phyloP scores from a whole-genome alignment of 805 yeast species.

The Ogataea salicorniae region DNA sequence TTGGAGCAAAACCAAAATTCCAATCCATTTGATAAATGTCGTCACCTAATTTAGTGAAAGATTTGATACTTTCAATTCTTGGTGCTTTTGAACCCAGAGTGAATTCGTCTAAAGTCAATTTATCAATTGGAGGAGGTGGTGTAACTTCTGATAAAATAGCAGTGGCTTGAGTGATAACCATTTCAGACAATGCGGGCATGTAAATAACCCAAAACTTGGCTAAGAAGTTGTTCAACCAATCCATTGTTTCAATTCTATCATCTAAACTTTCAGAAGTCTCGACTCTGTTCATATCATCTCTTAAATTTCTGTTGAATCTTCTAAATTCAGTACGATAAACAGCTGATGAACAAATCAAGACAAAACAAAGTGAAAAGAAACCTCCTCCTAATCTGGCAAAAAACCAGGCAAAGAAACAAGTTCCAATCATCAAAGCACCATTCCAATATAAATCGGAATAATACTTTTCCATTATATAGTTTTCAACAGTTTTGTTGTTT shows the following conservation, averaged over 20 bases:
- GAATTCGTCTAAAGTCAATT: conserved; percentile 66
- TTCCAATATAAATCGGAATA: conserved; percentile 72
- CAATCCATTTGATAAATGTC: conserved; percentile 78
- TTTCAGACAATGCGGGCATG: conserved; percentile 79
- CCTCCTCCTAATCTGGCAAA: conserved; percentile 62
- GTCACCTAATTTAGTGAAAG: conserved; percentile 64
- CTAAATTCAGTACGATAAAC: conserved; percentile 70
- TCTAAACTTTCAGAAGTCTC: conserved; percentile 61
- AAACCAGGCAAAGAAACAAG: conserved; percentile 68
- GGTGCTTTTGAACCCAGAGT: conserved; percentile 82
- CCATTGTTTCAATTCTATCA: conserved; percentile 64
- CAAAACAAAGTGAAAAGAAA: conserved; percentile 54
- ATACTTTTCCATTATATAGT: conserved; percentile 62
- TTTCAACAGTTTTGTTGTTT: conserved; percentile 37
- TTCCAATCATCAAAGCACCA: conserved; percentile 56
- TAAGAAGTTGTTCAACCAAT: conserved; percentile 74
- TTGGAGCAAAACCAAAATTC: conserved; percentile 77
- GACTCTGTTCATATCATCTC: conserved; percentile 71
- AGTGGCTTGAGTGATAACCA: conserved; percentile 67
- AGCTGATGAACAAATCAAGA: conserved; percentile 56
- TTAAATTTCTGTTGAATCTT: conserved; percentile 65
- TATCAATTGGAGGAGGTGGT: conserved; percentile 81
- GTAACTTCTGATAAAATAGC: conserved; percentile 63
- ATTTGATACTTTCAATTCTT: conserved; percentile 61
- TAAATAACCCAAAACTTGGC: conserved; percentile 84